Percentiles rank a stretch among this genome's conserved stretches.
phyloP scores from a whole-genome alignment of 306 rosid species.

The Ceratonia siliqua region DNA sequence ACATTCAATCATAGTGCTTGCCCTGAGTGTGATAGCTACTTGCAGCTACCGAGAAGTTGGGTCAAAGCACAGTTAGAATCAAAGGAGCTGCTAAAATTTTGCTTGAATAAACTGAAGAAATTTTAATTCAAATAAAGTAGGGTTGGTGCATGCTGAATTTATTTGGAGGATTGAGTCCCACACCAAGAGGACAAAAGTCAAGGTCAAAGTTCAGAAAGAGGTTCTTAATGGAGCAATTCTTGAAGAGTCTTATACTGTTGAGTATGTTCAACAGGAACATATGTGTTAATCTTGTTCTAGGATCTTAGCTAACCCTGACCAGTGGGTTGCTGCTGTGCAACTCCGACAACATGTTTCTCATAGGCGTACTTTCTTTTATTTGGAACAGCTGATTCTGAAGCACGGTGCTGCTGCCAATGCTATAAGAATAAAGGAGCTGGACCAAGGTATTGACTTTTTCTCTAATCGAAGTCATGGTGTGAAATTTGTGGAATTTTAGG shows the following conservation, averaged over 20 bases:
- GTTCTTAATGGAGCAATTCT: slow-evolving; percentile 62
- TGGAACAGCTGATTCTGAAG: slow-evolving; percentile 71
- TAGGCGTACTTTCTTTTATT: slow-evolving; percentile 61
- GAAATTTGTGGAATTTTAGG: slow-evolving; percentile 71
- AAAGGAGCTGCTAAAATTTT: slow-evolving; percentile 61
- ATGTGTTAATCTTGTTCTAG: slow-evolving; percentile 69
- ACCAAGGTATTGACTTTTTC: slow-evolving; percentile 74
- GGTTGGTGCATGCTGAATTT: slow-evolving; percentile 51
- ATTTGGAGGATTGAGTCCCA: slow-evolving; percentile 70
- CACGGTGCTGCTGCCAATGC: slow-evolving; percentile 73
- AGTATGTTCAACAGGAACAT: slow-evolving; percentile 61
- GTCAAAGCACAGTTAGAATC: slow-evolving; percentile 61
- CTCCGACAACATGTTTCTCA: slow-evolving; percentile 73
- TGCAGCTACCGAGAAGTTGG: slow-evolving; percentile 77
- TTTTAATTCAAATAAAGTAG: slow-evolving; percentile 44
- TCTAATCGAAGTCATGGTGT: slow-evolving; percentile 64
- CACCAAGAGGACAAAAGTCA: slow-evolving; percentile 66
- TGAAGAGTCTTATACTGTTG: slow-evolving; percentile 58
- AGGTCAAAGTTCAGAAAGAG: slow-evolving; percentile 65
- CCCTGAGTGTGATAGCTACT: slow-evolving; percentile 61
- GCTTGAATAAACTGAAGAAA: slow-evolving; percentile 58
- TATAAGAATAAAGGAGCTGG: slow-evolving; percentile 65
- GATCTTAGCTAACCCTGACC: slow-evolving; percentile 70
- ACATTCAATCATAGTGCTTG: slow-evolving; percentile 50
- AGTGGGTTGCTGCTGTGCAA: slow-evolving; percentile 76